Evolutionary conservation across 352 stramenopile species (phyloP), one percentile per base, ranked within the genome.

Genomic region (Phytophthora citrophthora): DNA sequence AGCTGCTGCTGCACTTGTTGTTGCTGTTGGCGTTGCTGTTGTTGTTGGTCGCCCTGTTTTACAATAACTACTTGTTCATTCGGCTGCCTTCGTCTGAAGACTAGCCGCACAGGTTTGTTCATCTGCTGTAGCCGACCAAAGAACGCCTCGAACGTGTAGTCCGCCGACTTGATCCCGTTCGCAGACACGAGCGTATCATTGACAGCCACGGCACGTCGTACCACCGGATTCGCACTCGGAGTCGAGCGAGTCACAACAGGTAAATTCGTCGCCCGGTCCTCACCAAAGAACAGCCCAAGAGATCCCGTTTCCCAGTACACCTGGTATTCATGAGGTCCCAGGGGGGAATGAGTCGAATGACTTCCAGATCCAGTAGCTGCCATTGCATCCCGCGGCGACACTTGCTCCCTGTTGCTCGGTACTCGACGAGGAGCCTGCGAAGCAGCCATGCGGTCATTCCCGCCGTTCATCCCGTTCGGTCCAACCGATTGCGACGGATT

Each of bases 231-330:
- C 12, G 86, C 82, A 15, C 73, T 88, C 1, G 82, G 60, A 40
- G 84, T 90, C 1, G 83, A 86, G 12, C 88, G 74, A 27, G 86
- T 96, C 31, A 96, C 81, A n/a, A 96, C 81, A 0, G 88, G 88
- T 12, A 90, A 72, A 11, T 80, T 88, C 0, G 84, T 91, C 3
- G 68, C 38, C 11, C 77, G 76, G 38, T 96, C 77, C 54, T 96
- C 88, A 0, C 82, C 88, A 64, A 96, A 96, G 56, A 93, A 93
- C 23, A 96, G 34, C n/a, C 88, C 88, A 5, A 96, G 53, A 5
- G 84, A 88, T 0, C 88, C 88, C 0, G 84, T 91, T 41, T 91
- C 84, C 88, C 88, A 96, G 44, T 82, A 80, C 27, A 94, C 87
- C 53, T 94, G 79, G 46, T 90, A 91, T 34, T 89, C 77, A 36